phyloP scores from a whole-genome alignment of 805 yeast genomes.

The Kodamaea fukazawae region DNA sequence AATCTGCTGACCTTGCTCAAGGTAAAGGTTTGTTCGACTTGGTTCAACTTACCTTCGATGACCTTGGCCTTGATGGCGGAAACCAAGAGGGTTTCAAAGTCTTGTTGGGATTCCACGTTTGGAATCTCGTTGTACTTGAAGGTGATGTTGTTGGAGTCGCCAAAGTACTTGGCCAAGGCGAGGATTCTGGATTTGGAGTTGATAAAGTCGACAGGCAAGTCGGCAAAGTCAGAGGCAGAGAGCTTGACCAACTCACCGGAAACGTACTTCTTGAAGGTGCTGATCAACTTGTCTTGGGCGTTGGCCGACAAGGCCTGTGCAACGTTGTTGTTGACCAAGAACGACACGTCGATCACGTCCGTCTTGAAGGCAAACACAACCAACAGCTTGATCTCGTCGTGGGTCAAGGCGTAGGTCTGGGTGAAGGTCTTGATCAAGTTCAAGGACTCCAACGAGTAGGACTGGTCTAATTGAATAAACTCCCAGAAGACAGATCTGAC shows the following conservation, averaged over 20 bases:
- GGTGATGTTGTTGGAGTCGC: slow-evolving; percentile 21
- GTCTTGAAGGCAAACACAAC: slow-evolving; percentile 37
- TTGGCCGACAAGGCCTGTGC: slow-evolving; percentile 29
- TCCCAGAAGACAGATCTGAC: slow-evolving; percentile 35
- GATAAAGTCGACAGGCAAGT: slow-evolving; percentile 22
- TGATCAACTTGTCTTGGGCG: slow-evolving; percentile 26
- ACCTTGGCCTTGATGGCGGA: slow-evolving; percentile 44
- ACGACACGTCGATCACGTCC: slow-evolving; percentile 38
- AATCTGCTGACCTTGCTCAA: slow-evolving; percentile 42
- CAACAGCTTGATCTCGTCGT: slow-evolving; percentile 28
- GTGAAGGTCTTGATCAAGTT: slow-evolving; percentile 37
- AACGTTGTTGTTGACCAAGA: slow-evolving; percentile 42
- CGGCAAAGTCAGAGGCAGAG: slow-evolving; percentile 16
- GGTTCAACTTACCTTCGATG: slow-evolving; percentile 45
- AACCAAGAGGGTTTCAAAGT: slow-evolving; percentile 39
- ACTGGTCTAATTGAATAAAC: slow-evolving; percentile 35
- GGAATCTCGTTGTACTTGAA: slow-evolving; percentile 40
- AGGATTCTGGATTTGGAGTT: slow-evolving; percentile 38
- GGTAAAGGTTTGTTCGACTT: slow-evolving; percentile 38
- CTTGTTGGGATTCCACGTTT: slow-evolving; percentile 24
- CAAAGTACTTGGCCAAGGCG: slow-evolving; percentile 39
- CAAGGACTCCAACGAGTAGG: slow-evolving; percentile 29
- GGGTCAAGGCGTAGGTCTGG: slow-evolving; percentile 19
- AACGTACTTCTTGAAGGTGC: slow-evolving; percentile 31
- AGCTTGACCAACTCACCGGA: slow-evolving; percentile 31